Conservation (phyloP, 139 green algal species). For the Chlamydomonas eustigma region DNA sequence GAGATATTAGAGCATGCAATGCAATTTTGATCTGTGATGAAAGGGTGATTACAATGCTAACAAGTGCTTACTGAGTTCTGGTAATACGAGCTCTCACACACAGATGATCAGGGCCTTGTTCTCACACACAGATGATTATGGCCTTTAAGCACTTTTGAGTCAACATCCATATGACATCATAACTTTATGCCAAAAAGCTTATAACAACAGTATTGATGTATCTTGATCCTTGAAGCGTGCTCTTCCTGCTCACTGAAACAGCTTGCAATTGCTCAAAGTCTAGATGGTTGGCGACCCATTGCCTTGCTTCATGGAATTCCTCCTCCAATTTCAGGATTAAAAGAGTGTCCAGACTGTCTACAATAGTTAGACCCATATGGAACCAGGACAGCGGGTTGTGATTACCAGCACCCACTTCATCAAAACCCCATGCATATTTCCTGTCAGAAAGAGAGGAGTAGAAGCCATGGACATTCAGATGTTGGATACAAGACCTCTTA, state of each 20-base stretch:
- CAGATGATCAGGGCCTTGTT: too few relatives aligned
- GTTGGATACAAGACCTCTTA: background rate
- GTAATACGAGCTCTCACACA: too few relatives aligned
- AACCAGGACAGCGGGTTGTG: constrained; percentile 48
- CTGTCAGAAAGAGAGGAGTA: constrained; percentile 17
- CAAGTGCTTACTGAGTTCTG: too few relatives aligned
- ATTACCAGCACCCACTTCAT: constrained; percentile 59
- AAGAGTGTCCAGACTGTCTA: constrained; percentile 81
- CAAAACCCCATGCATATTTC: constrained; percentile 69
- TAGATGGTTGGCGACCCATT: constrained; percentile 60
- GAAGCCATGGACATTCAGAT: background rate
- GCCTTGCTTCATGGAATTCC: constrained; percentile 43
- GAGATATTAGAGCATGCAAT: too few relatives aligned
- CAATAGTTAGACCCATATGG: constrained; percentile 65
- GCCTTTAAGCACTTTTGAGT: too few relatives aligned
- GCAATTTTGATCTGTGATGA: too few relatives aligned
- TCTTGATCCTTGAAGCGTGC: too few relatives aligned
- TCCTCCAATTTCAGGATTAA: constrained; percentile 55
- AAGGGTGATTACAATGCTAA: too few relatives aligned
- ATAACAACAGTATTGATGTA: too few relatives aligned
- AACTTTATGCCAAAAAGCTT: too few relatives aligned
- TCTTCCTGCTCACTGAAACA: background rate
- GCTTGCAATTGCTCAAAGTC: constrained; percentile 17
- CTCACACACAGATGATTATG: too few relatives aligned
- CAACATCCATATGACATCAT: too few relatives aligned